Percentiles rank a stretch among this genome's conserved stretches.
Evolutionary conservation across 31 red algal species (phyloP).

Genomic region (Porphyra umbilicalis): DNA sequence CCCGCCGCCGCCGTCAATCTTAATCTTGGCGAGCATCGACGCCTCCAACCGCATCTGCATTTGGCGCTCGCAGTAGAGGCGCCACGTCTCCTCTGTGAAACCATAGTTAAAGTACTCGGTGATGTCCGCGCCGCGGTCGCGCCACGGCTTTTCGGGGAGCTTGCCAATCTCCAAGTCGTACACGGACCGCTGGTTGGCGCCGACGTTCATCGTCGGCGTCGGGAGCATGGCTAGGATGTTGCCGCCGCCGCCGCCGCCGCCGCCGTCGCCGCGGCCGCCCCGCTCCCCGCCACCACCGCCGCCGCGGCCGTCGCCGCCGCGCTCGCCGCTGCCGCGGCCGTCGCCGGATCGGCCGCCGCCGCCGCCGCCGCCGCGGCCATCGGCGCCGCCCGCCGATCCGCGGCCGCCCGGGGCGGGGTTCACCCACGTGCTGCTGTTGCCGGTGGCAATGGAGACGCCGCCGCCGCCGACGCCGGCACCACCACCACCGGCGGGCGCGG

Average conservation of each 20-base stretch:
- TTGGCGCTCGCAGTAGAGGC: slow-evolving; percentile 88
- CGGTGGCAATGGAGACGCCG: not conserved
- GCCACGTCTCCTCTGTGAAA: slow-evolving; percentile 97
- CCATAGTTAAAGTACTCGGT: slow-evolving; percentile 96
- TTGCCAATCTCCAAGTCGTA: slow-evolving; percentile 94
- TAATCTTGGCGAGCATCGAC: slow-evolving; percentile 62
- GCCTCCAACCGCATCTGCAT: slow-evolving; percentile 89
- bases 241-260: not conserved
- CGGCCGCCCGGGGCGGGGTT: not conserved
- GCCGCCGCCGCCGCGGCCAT: not conserved
- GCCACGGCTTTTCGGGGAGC: slow-evolving; percentile 94
- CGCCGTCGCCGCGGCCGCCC: not conserved
- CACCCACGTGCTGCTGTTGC: not conserved
- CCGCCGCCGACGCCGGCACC: not conserved
- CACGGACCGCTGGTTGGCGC: slow-evolving; percentile 54
- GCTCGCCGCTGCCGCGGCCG: not conserved
- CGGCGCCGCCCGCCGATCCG: not conserved
- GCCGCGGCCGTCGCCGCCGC: not conserved
- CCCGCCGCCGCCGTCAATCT: slow-evolving; percentile 40
- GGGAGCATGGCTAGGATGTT: slow-evolving; percentile 63
- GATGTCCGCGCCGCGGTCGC: slow-evolving; percentile 72
- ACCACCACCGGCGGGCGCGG: no score
- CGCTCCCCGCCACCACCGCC: not conserved
- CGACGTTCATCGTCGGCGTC: slow-evolving; percentile 72
- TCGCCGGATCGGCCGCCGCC: not conserved